Evolutionary conservation across 2,329 filamentous ascomycete species (phyloP).

Genomic region (Exserohilum rostratum): DNA sequence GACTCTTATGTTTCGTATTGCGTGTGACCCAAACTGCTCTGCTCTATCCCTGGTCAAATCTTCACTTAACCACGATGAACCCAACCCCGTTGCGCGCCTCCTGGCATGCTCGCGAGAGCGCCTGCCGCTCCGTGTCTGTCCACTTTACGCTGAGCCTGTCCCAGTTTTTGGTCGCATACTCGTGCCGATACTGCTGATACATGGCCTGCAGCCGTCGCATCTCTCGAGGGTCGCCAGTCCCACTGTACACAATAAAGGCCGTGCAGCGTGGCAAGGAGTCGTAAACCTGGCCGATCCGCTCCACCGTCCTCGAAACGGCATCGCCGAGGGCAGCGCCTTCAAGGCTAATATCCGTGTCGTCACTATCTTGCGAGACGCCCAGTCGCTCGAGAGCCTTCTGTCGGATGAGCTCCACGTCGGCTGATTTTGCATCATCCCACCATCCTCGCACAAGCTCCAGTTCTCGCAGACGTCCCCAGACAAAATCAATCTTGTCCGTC

Average conservation of each 20-base stretch:
- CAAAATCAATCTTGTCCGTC: slow-evolving; percentile 63
- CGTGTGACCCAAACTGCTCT: slow-evolving; percentile 31
- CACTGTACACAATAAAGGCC: slow-evolving; percentile 67
- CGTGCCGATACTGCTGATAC: slow-evolving; percentile 62
- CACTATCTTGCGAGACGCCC: slow-evolving; percentile 22
- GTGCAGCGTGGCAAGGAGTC: slow-evolving; percentile 64
- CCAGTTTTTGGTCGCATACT: slow-evolving; percentile 67
- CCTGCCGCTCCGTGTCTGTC: slow-evolving; percentile 69
- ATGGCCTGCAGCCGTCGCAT: slow-evolving; percentile 61
- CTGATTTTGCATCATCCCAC: slow-evolving; percentile 60
- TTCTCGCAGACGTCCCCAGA: slow-evolving; percentile 67
- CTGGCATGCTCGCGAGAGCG: slow-evolving; percentile 61
- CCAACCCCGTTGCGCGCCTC: slow-evolving; percentile 64
- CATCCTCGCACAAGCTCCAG: slow-evolving; percentile 66
- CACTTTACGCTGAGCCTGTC: slow-evolving; percentile 67
- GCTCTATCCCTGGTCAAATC: slow-evolving; percentile 30
- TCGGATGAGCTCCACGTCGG: slow-evolving; percentile 42
- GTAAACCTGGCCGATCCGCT: slow-evolving; percentile 60
- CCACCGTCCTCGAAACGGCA: slow-evolving; percentile 58
- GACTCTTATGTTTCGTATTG: slow-evolving; percentile 16
- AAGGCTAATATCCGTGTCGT: slow-evolving; percentile 28
- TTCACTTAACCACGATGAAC: slow-evolving; percentile 64
- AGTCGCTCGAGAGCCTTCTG: slow-evolving; percentile 35
- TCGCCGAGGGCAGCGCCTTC: slow-evolving; percentile 48
- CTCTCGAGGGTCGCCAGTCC: slow-evolving; percentile 67